phyloP scores from a whole-genome alignment of 305 asterid genomes.

The Euphrasia arctica region DNA sequence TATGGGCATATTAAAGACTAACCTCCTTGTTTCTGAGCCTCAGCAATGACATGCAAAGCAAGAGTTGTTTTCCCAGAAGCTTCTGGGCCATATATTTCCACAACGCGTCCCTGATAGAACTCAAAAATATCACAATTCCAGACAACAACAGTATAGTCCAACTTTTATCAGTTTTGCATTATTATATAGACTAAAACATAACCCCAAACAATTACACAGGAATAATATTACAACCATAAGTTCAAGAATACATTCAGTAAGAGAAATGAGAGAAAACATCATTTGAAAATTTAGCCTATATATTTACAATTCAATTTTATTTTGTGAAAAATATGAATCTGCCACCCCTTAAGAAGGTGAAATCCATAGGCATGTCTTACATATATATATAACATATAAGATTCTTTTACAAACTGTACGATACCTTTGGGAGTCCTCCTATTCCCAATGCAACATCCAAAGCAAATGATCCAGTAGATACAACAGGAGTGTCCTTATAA shows the following conservation, averaged over 20 bases:
- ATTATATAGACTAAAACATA: conserved; percentile 9
- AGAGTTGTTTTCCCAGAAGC: conserved; percentile 96
- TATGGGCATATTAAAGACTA: conserved; percentile 17
- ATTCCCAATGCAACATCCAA: conserved; percentile 84
- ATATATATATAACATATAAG: conserved; percentile 2
- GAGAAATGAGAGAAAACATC: conserved; percentile 1
- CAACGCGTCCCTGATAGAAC: conserved; percentile 71
- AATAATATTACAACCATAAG: conserved; percentile 3
- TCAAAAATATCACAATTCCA: conserved; percentile 17
- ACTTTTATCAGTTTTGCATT: conserved; percentile 3
- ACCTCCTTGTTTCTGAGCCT: conserved; percentile 93
- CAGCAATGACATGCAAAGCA: conserved; percentile 85
- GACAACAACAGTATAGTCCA: conserved; percentile 5
- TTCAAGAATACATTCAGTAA: conserved; percentile 5
- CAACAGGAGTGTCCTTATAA: conserved; percentile 63
- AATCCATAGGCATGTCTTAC: conserved; percentile 1
- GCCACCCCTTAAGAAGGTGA: conserved; percentile 4
- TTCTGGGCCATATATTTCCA: conserved; percentile 91
- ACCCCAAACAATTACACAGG: conserved; percentile 5
- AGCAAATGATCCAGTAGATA: conserved; percentile 89
- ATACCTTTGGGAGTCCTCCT: conserved; percentile 96
- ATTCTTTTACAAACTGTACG: neutral
- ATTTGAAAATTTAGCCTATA: conserved; percentile 2
- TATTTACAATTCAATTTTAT: too few relatives aligned
- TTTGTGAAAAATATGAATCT: conserved; percentile 2